These are phyloP conservation scores for Podospora tetraspora DNA, from an alignment of 495 filamentous ascomycete species.

Conservation along the genomic window DNA sequence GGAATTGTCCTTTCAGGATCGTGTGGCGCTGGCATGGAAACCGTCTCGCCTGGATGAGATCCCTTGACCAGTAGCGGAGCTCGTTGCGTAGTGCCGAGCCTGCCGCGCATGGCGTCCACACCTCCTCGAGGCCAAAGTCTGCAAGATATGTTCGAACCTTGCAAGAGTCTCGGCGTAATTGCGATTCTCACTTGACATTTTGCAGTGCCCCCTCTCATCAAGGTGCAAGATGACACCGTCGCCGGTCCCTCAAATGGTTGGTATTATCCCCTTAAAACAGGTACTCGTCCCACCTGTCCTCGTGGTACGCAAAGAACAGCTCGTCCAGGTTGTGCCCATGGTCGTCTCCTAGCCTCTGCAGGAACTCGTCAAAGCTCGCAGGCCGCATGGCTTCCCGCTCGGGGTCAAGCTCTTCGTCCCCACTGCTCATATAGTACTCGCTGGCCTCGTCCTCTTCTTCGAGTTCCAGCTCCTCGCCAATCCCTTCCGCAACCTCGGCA, in stretches of 20 bases:
- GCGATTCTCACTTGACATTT: background rate
- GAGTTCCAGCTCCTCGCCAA: slow-evolving; percentile 24
- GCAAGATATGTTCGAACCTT: background rate
- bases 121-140: background rate
- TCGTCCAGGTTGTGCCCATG: slow-evolving; percentile 32
- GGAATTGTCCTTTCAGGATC: background rate
- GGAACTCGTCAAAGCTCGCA: slow-evolving; percentile 27
- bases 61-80: background rate
- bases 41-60: background rate
- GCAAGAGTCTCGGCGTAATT: background rate
- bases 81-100: background rate
- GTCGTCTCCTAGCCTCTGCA: slow-evolving; percentile 28
- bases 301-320: slow-evolving; percentile 32
- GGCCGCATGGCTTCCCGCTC: slow-evolving; percentile 30
- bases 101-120: background rate
- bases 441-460: slow-evolving; percentile 36
- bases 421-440: slow-evolving; percentile 31
- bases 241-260: background rate
- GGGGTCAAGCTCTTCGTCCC: slow-evolving; percentile 30
- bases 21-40: background rate
- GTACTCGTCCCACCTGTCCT: slow-evolving; percentile 36
- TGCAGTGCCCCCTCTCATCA: too few relatives aligned
- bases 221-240: background rate
- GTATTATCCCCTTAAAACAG: slow-evolving; percentile 22
- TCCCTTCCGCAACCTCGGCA: slow-evolving; percentile 5